These are phyloP conservation scores for Peronospora belbahrii DNA, from an alignment of 352 stramenopile species.

Conservation along the genomic window DNA sequence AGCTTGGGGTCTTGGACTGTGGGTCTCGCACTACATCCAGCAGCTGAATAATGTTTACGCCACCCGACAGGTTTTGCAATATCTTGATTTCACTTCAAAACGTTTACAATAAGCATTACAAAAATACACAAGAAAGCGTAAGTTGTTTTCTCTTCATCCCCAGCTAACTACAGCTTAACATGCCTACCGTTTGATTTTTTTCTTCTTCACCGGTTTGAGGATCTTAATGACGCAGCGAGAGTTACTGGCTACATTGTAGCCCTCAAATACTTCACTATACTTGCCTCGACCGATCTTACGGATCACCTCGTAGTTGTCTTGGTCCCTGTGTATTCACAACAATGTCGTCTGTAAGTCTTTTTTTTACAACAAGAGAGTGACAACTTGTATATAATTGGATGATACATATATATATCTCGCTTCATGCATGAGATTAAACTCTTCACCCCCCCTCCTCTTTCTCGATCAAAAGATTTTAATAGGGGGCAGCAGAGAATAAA, in stretches of 20 bases:
- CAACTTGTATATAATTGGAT: no score
- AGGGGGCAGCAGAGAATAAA: background rate
- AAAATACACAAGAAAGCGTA: constrained; percentile 1
- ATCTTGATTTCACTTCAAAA: constrained; percentile 99
- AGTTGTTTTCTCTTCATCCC: no score
- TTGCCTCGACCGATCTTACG: constrained; percentile 99
- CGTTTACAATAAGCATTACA: constrained; percentile 11
- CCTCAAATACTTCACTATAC: constrained; percentile 98
- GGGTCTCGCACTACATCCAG: constrained; percentile 97
- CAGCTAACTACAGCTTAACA: no score
- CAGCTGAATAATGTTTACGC: constrained; percentile 98
- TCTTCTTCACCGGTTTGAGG: constrained; percentile 99
- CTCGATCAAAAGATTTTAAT: constrained; percentile 19
- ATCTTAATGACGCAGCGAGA: constrained; percentile 99
- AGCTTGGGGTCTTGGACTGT: constrained; percentile 96
- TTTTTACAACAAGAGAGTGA: background rate
- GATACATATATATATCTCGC: no score
- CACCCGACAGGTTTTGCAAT: constrained; percentile 97
- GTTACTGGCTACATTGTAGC: constrained; percentile 95
- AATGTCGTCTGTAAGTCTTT: constrained; percentile 9
- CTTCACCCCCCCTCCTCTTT: background rate
- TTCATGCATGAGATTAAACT: background rate
- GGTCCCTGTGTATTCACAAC: constrained; percentile 59
- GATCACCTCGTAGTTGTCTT: constrained; percentile 99
- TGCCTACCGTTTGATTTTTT: constrained; percentile 96